Percentiles rank a stretch among this genome's conserved stretches.
phyloP scores from a whole-genome alignment of 2,329 filamentous ascomycete species.

The Leptographium flavum region DNA sequence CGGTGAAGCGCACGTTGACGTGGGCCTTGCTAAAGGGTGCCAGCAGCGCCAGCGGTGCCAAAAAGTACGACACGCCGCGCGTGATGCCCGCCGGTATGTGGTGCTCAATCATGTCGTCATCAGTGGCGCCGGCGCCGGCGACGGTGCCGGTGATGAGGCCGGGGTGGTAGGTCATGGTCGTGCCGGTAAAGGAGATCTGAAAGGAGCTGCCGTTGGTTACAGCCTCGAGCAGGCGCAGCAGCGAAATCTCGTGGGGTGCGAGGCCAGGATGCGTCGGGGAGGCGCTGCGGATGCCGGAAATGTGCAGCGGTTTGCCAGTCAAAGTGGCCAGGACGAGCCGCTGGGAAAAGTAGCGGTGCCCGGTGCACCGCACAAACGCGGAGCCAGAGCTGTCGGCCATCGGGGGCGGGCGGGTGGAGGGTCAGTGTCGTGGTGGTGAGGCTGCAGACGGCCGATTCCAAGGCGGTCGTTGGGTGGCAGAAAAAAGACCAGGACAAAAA shows the following conservation, averaged over 20 bases:
- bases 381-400: conserved; percentile 3
- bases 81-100: conserved; percentile 62
- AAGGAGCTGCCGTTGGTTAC: conserved; percentile 91
- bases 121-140: conserved; percentile 51
- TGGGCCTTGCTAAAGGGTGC: conserved; percentile 87
- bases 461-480: background rate
- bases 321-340: conserved; percentile 83
- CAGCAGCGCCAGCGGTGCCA: conserved; percentile 76
- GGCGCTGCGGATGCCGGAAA: conserved; percentile 82
- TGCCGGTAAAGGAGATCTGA: conserved; percentile 93
- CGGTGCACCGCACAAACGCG: conserved; percentile 49
- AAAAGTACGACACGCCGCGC: conserved; percentile 79
- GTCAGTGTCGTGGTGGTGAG: background rate
- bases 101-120: conserved; percentile 67
- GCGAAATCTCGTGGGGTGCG: conserved; percentile 83
- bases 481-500: background rate
- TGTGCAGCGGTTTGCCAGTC: conserved; percentile 76
- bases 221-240: conserved; percentile 84
- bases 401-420: background rate
- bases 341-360: conserved; percentile 68
- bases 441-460: too few species aligned
- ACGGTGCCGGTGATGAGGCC: conserved; percentile 82
- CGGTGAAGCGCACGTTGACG: conserved; percentile 80
- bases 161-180: conserved; percentile 80
- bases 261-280: conserved; percentile 82